These are phyloP conservation scores for Vaccinium darrowii DNA, from an alignment of 148 eudicot genomes.

Conservation along the genomic window DNA sequence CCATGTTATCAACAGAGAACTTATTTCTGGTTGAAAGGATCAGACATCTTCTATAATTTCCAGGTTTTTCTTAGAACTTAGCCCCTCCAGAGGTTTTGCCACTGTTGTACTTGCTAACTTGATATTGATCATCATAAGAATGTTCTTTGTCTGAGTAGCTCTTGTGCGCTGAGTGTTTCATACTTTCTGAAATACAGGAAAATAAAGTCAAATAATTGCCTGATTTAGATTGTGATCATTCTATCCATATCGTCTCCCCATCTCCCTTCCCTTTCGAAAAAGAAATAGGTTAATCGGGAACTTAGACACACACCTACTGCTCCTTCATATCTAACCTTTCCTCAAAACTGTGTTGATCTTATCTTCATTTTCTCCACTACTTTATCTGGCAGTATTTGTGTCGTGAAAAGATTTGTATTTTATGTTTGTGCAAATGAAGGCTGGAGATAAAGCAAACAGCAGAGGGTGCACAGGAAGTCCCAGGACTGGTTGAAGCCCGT, in stretches of 20 bases:
- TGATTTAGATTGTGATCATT: background rate
- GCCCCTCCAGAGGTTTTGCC: background rate
- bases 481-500: constrained; percentile 81
- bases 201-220: background rate
- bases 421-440: constrained; percentile 32
- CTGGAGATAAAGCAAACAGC: constrained; percentile 88
- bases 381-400: background rate
- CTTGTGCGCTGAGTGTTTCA: background rate
- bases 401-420: background rate
- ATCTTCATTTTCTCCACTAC: background rate
- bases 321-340: background rate
- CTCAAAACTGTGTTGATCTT: background rate
- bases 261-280: background rate
- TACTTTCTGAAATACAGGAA: background rate
- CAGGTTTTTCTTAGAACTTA: background rate
- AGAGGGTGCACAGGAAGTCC: constrained; percentile 94
- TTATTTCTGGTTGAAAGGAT: background rate
- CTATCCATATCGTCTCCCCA: background rate
- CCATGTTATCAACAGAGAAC: background rate
- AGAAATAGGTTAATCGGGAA: background rate
- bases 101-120: background rate
- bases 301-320: background rate
- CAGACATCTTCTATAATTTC: background rate
- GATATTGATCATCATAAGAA: background rate
- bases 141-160: background rate